A percentile compares a stretch with the other conserved stretches of the same genome.
Conservation (phyloP, 2,329 filamentous ascomycete species). For the Reticulascus tulasneorum region DNA sequence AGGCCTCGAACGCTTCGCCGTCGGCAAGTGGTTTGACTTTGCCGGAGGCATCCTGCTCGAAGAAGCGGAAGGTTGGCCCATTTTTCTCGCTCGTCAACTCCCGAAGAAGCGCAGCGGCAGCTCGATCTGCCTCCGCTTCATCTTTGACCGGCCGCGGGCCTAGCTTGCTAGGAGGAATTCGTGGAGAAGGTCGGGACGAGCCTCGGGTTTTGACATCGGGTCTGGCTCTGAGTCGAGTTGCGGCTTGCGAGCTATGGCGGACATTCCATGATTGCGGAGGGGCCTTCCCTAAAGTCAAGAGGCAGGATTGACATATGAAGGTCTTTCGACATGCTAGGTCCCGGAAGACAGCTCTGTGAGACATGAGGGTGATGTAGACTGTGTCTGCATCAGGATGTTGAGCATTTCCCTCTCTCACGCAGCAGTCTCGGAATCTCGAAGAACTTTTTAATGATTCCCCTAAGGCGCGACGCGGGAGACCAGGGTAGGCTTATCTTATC, state of each 20-base stretch:
- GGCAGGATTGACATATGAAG: conserved; percentile 34
- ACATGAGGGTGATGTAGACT: conserved; percentile 11
- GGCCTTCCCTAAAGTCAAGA: conserved; percentile 23
- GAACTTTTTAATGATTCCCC: too few relatives aligned
- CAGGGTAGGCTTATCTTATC: conserved; percentile 15
- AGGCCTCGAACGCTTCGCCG: conserved; percentile 36
- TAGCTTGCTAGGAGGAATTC: neutral
- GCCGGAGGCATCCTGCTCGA: conserved; percentile 41
- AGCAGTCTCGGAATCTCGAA: too few relatives aligned
- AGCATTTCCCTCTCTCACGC: too few relatives aligned
- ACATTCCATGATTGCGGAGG: conserved; percentile 23
- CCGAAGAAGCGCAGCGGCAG: conserved; percentile 16
- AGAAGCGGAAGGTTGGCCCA: conserved; percentile 36
- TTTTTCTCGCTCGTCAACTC: conserved; percentile 12
- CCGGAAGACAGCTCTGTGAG: conserved; percentile 20
- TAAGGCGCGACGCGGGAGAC: conserved; percentile 1
- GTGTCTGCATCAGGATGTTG: conserved; percentile 4
- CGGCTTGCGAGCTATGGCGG: conserved; percentile 26
- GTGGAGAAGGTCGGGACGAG: conserved; percentile 15
- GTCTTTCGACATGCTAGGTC: conserved; percentile 30
- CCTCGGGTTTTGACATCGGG: too few relatives aligned
- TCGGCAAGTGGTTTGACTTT: conserved; percentile 32
- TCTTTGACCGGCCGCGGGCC: neutral
- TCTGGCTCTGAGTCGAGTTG: conserved; percentile 5
- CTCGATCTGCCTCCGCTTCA: neutral